A percentile compares a stretch with the other conserved stretches of the same genome.
phyloP scores from a whole-genome alignment of 352 stramenopile genomes.

The Phytophthora pseudosyringae region DNA sequence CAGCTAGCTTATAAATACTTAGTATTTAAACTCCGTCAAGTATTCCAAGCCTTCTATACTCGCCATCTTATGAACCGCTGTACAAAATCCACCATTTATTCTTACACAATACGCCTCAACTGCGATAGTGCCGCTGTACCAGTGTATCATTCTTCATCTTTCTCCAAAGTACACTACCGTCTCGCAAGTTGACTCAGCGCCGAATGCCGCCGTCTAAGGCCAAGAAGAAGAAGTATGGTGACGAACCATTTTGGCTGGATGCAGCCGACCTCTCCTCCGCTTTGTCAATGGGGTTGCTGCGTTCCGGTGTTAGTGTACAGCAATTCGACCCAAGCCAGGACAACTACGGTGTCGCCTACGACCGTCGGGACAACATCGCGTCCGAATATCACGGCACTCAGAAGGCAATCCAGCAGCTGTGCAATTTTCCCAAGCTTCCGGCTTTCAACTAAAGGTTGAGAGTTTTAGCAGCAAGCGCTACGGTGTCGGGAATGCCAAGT shows the following conservation, averaged over 20 bases:
- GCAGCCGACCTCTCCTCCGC: neutral
- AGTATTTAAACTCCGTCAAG: too few species aligned
- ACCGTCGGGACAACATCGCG: neutral
- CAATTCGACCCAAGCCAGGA: neutral
- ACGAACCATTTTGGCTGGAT: neutral
- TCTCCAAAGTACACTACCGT: too few species aligned
- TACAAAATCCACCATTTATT: too few species aligned
- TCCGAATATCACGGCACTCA: neutral
- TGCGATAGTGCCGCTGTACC: too few species aligned
- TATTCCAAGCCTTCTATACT: too few species aligned
- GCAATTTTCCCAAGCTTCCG: neutral
- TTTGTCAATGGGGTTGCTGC: neutral
- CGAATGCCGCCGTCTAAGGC: too few species aligned
- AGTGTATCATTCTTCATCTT: too few species aligned
- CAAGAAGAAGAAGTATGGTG: neutral
- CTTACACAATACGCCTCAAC: too few species aligned
- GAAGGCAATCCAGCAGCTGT: neutral
- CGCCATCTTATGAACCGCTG: too few species aligned
- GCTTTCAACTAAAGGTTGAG: neutral
- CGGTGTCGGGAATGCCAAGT: constrained; percentile 19
- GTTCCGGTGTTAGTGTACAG: neutral
- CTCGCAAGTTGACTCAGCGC: too few species aligned
- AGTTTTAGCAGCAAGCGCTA: neutral
- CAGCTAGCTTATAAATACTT: too few species aligned
- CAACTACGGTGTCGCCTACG: neutral